These are phyloP conservation scores for Mrakia blollopis DNA, from an alignment of 768 basidiomycete genomes.

Conservation along the genomic window DNA sequence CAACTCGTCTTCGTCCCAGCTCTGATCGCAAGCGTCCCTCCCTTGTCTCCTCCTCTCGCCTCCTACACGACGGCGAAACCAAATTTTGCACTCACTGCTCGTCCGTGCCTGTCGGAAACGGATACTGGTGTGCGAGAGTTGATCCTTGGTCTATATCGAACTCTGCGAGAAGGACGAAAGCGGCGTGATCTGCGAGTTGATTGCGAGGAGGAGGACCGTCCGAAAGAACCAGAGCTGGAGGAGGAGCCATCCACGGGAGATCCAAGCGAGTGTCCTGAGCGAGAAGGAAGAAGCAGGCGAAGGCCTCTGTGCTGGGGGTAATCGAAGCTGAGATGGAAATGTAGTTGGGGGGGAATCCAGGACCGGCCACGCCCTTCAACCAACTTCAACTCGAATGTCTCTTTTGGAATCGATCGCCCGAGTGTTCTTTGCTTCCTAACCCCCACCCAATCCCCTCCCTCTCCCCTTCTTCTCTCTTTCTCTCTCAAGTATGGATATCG, in stretches of 20 bases:
- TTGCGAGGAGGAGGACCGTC: not conserved
- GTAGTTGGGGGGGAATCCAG: no score
- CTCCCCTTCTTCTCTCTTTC: not conserved
- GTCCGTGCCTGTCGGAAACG: conserved; percentile 68
- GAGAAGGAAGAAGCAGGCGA: no score
- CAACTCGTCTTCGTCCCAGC: not conserved
- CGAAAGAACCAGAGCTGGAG: not conserved
- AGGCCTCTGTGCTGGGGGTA: no score
- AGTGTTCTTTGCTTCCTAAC: no score
- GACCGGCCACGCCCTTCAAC: no score
- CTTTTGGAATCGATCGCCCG: no score
- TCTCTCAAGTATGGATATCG: conserved; percentile 19
- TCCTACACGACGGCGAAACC: not conserved
- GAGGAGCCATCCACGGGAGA: not conserved
- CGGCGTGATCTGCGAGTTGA: conserved; percentile 42
- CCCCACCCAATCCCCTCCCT: not conserved
- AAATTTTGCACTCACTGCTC: not conserved
- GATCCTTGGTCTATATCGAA: conserved; percentile 96
- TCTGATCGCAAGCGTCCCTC: not conserved
- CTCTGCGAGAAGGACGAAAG: conserved; percentile 94
- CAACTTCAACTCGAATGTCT: no score
- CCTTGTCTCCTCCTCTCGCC: not conserved
- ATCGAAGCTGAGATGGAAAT: no score
- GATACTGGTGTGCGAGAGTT: conserved; percentile 90
- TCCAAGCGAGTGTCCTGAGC: no score